Percentiles rank a stretch among this genome's conserved stretches.
Conservation (phyloP, 495 filamentous ascomycete genomes). For the Talaromyces stipitatus region DNA sequence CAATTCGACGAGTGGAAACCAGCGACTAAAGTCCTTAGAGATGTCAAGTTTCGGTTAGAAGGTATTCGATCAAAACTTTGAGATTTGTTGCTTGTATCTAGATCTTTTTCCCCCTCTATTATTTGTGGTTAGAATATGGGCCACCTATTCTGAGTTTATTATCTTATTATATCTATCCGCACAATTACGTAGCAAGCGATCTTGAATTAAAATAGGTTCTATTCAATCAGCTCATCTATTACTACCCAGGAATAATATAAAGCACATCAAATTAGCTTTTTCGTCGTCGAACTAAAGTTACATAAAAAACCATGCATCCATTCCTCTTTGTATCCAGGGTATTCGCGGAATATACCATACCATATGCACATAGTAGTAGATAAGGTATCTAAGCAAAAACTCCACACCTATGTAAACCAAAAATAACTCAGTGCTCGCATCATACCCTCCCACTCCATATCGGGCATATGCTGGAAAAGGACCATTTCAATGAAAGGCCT, state of each 20-base stretch:
- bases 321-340: background rate
- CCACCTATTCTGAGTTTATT: background rate
- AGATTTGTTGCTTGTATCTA: too few species aligned
- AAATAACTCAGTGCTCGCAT: too few species aligned
- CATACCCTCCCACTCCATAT: too few species aligned
- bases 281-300: background rate
- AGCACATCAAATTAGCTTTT: too few species aligned
- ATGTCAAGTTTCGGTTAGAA: constrained; percentile 93
- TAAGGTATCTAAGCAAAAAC: background rate
- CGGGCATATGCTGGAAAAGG: too few species aligned
- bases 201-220: too few species aligned
- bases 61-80: constrained; percentile 79
- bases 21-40: constrained; percentile 77
- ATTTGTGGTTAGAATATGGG: background rate
- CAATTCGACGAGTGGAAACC: constrained; percentile 96
- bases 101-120: background rate
- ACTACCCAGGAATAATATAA: too few species aligned
- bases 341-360: background rate
- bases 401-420: background rate
- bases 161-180: background rate
- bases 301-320: background rate
- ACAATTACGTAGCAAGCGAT: too few species aligned
- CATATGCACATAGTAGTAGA: background rate
- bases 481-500: background rate
- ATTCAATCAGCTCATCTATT: too few species aligned